These are phyloP conservation scores for Aspergillus sp. DNA, from an alignment of 2,329 filamentous ascomycete genomes.

Conservation along the genomic window DNA sequence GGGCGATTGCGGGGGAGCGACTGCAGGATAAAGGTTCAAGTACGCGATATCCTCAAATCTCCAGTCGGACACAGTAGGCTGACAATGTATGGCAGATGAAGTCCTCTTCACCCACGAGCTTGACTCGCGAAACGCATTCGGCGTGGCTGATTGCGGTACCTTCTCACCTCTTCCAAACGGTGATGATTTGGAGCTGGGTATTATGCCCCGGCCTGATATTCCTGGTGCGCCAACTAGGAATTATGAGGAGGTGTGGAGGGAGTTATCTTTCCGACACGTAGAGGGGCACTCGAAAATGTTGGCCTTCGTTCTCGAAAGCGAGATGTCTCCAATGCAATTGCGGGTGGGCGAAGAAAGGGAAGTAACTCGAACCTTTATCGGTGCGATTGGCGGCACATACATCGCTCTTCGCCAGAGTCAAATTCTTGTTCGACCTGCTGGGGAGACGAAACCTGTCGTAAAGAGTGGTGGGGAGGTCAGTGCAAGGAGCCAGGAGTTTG, in stretches of 20 bases:
- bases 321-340: slow-evolving; percentile 6
- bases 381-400: slow-evolving; percentile 31
- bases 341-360: slow-evolving; percentile 16
- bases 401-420: slow-evolving; percentile 30
- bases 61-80: neutral
- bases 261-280: slow-evolving; percentile 37
- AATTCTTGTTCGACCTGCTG: slow-evolving; percentile 10
- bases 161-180: slow-evolving; percentile 42
- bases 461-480: slow-evolving; percentile 27
- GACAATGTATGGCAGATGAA: slow-evolving; percentile 22
- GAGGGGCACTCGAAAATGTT: slow-evolving; percentile 22
- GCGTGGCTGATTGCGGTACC: slow-evolving; percentile 34
- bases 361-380: slow-evolving; percentile 30
- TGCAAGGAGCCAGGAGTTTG: slow-evolving; percentile 27
- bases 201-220: slow-evolving; percentile 39
- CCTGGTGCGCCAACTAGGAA: slow-evolving; percentile 30
- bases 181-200: slow-evolving; percentile 40
- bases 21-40: slow-evolving; percentile 37
- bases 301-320: slow-evolving; percentile 33
- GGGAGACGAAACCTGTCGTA: slow-evolving; percentile 13
- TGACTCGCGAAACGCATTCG: slow-evolving; percentile 38
- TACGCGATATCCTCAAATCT: slow-evolving; percentile 19
- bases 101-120: slow-evolving; percentile 41
- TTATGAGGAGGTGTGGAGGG: slow-evolving; percentile 69
- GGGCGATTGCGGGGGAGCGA: slow-evolving; percentile 45